phyloP scores from a whole-genome alignment of 2,329 filamentous ascomycete genomes.

The Fusarium sp. region DNA sequence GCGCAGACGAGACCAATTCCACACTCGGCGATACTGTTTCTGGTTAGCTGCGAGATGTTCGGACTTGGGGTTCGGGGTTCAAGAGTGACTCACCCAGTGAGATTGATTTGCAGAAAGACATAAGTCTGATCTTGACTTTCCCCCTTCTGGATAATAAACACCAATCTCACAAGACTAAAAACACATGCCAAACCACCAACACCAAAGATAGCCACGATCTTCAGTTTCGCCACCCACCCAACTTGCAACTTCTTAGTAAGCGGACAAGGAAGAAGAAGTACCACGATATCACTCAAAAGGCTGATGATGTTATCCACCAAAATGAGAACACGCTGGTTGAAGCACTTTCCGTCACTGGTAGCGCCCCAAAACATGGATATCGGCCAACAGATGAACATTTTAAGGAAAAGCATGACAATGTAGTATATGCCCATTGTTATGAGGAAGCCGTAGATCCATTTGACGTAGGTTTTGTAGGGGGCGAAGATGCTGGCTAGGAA shows the following conservation, averaged over 20 bases:
- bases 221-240: conserved; percentile 20
- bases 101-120: conserved; percentile 28
- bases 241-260: conserved; percentile 32
- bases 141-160: conserved; percentile 26
- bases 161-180: conserved; percentile 22
- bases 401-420: conserved; percentile 18
- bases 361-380: conserved; percentile 29
- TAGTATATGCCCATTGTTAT: conserved; percentile 23
- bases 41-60: neutral
- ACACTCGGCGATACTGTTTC: conserved; percentile 19
- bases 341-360: conserved; percentile 16
- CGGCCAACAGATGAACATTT: conserved; percentile 26
- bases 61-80: fast-evolving
- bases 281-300: conserved; percentile 24
- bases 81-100: conserved; percentile 7
- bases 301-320: conserved; percentile 32
- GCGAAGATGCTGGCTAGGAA: conserved; percentile 24
- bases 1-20: conserved; percentile 30
- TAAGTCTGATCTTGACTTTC: conserved; percentile 30
- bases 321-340: conserved; percentile 20
- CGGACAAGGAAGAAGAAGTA: conserved; percentile 17
- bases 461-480: conserved; percentile 28
- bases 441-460: conserved; percentile 28
- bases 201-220: conserved; percentile 26
- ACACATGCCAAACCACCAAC: conserved; percentile 25